phyloP scores from a whole-genome alignment of 148 eudicot species.

The Rhododendron kiyosumense region DNA sequence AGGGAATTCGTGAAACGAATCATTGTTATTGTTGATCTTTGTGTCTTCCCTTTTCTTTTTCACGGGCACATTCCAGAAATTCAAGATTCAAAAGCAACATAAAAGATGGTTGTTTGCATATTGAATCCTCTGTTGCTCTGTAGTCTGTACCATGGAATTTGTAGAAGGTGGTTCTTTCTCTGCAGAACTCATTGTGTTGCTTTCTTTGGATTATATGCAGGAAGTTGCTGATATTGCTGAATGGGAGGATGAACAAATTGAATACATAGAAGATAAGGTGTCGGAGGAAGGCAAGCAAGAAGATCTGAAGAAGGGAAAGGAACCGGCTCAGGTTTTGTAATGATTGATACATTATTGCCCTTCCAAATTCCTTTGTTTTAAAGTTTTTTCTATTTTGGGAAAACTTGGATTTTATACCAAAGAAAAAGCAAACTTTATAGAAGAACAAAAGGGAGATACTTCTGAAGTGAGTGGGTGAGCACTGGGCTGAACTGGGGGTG shows the following conservation, averaged over 20 bases:
- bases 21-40: not conserved
- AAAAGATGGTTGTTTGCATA: not conserved
- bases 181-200: not conserved
- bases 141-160: not conserved
- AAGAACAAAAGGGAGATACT: not conserved
- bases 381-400: not conserved
- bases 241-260: slow-evolving; percentile 96
- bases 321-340: slow-evolving; percentile 66
- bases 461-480: not conserved
- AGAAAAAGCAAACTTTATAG: not conserved
- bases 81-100: not conserved
- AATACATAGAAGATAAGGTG: slow-evolving; percentile 74
- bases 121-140: not conserved
- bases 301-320: slow-evolving; percentile 85
- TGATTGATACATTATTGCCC: not conserved
- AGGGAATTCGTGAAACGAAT: not conserved
- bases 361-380: not conserved
- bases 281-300: slow-evolving; percentile 71
- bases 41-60: not conserved
- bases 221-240: slow-evolving; percentile 86
- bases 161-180: not conserved
- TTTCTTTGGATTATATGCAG: slow-evolving; percentile 28
- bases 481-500: too few relatives aligned
- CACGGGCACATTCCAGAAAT: not conserved
- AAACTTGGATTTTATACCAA: not conserved